Evolutionary conservation across 352 stramenopile species (phyloP).

Genomic region (Phytophthora rubi): DNA sequence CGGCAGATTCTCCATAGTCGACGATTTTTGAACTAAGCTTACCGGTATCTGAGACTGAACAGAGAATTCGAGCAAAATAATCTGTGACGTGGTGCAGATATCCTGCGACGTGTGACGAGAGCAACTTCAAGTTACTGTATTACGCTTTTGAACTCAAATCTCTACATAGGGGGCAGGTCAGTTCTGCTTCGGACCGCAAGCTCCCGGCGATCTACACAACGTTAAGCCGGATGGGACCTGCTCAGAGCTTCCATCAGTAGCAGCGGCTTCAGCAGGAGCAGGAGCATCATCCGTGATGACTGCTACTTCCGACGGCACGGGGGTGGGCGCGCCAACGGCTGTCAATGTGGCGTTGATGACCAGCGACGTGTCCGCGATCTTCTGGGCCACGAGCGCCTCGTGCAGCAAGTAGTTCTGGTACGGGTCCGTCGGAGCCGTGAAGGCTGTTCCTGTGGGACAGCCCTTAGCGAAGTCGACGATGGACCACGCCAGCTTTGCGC

Average conservation of each 20-base stretch:
- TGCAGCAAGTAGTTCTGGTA: constrained; percentile 67
- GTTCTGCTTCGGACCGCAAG: neutral
- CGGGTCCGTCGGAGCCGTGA: constrained; percentile 43
- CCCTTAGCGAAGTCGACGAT: constrained; percentile 37
- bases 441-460: constrained; percentile 42
- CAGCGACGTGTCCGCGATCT: constrained; percentile 45
- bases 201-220: neutral
- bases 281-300: constrained; percentile 9
- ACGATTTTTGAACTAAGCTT: neutral
- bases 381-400: constrained; percentile 33
- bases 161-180: neutral
- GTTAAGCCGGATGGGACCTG: neutral
- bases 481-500: constrained; percentile 41
- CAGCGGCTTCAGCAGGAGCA: neutral
- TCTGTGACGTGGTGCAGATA: neutral
- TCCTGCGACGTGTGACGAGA: neutral
- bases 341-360: constrained; percentile 51
- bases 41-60: neutral
- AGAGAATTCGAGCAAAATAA: neutral
- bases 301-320: constrained; percentile 23
- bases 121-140: no score
- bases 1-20: constrained; percentile 11
- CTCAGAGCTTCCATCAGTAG: neutral
- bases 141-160: neutral
- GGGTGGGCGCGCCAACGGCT: constrained; percentile 30